Percentiles rank a stretch among this genome's conserved stretches.
Conservation (phyloP, 495 filamentous ascomycete genomes). For the Xylaria venustula region DNA sequence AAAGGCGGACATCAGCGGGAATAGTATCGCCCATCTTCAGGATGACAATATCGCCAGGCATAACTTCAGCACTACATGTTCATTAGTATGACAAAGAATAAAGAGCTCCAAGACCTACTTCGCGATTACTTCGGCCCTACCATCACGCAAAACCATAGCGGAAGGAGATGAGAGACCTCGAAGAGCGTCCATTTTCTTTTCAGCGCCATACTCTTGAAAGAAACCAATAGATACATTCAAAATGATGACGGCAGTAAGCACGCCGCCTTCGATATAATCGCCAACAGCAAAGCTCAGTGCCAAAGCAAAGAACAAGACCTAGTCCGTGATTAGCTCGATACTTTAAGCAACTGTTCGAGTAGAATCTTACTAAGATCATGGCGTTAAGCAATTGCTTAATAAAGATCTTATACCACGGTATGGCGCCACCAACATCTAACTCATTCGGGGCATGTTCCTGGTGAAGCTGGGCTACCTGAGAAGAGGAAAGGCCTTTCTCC, state of each 20-base stretch:
- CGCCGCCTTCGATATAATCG: constrained; percentile 81
- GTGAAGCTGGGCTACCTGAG: constrained; percentile 49
- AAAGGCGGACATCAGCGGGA: constrained; percentile 71
- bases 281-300: constrained; percentile 73
- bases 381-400: constrained; percentile 66
- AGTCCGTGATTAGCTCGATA: constrained; percentile 10
- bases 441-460: constrained; percentile 59
- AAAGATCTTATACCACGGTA: constrained; percentile 64
- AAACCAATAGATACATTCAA: constrained; percentile 80
- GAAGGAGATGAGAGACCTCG: constrained; percentile 75
- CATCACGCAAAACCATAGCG: constrained; percentile 73
- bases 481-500: constrained; percentile 56
- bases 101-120: constrained; percentile 36
- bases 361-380: constrained; percentile 59
- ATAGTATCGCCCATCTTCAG: constrained; percentile 83
- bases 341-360: background rate
- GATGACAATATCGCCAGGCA: constrained; percentile 79
- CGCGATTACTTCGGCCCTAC: constrained; percentile 60
- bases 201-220: constrained; percentile 79
- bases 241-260: constrained; percentile 76
- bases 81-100: background rate
- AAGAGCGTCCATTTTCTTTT: constrained; percentile 83
- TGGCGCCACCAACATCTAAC: constrained; percentile 57
- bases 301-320: constrained; percentile 86
- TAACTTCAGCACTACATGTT: constrained; percentile 59